phyloP scores from a whole-genome alignment of 2,329 filamentous ascomycete genomes.

The Penicillium paneum region DNA sequence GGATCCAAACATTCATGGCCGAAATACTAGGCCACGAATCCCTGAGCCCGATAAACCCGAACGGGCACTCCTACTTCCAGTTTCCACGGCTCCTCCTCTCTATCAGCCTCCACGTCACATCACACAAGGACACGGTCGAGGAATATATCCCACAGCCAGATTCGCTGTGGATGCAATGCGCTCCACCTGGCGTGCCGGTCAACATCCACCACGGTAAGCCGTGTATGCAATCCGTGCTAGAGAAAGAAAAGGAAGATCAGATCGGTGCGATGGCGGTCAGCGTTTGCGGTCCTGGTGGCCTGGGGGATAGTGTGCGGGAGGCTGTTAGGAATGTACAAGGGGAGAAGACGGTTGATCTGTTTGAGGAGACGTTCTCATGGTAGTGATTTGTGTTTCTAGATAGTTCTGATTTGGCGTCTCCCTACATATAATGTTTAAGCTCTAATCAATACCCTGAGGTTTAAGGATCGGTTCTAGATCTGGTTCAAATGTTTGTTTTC shows the following conservation, averaged over 20 bases:
- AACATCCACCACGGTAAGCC: slow-evolving; percentile 28
- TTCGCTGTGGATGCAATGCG: slow-evolving; percentile 26
- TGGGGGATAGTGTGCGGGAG: slow-evolving; percentile 38
- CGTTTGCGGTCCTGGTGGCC: slow-evolving; percentile 37
- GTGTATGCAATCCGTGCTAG: slow-evolving; percentile 24
- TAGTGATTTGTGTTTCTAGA: slow-evolving; percentile 8
- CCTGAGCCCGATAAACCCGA: slow-evolving; percentile 19
- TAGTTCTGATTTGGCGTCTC: neutral
- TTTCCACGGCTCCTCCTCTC: slow-evolving; percentile 26
- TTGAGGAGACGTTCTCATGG: slow-evolving; percentile 40
- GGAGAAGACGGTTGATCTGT: slow-evolving; percentile 33
- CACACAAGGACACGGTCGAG: slow-evolving; percentile 22
- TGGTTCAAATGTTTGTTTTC: neutral
- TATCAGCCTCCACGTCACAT: slow-evolving; percentile 30
- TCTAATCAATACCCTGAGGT: slow-evolving; percentile 1
- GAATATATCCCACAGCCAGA: slow-evolving; percentile 23
- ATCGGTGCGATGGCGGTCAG: slow-evolving; percentile 38
- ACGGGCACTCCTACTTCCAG: slow-evolving; percentile 26
- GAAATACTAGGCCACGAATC: slow-evolving; percentile 29
- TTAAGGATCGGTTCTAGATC: neutral
- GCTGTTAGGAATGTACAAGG: slow-evolving; percentile 31
- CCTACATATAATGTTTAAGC: neutral
- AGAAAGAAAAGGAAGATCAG: slow-evolving; percentile 28
- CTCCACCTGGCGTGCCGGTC: slow-evolving; percentile 26
- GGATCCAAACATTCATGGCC: slow-evolving; percentile 37